Base-by-base conservation (phyloP, 805 yeast species). In the Pichia insulana region DNA sequence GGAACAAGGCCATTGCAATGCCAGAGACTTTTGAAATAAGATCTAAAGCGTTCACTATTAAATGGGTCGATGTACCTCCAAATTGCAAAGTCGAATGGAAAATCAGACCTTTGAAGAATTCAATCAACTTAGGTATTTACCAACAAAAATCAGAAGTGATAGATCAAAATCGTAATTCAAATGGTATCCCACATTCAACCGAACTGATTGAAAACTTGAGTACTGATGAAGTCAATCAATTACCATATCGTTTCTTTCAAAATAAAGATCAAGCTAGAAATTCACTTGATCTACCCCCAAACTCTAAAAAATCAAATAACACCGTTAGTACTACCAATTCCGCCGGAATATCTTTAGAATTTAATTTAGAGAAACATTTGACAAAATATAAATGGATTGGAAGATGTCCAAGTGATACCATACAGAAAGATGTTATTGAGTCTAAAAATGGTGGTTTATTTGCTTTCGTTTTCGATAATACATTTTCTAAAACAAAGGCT, bases 11-110 rank as follows among this genome's bases (percentile, higher is more conserved):
- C n/a, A 7, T 28, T 28, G 5, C 20, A 36, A 46, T 22, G 25
- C 85, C 88, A 96, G 97, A 90, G 62, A 80, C 88, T 2, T 73
- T 92, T 38, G 97, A 90, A 62, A 78, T 92, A 19, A 95, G 89
- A 53, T 80, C 94, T 39, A 83, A 86, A 60, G 83, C 92, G 44
- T 90, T 85, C 55, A 76, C 88, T 48, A 84, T 89, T 55, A 86
- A 90, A 53, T 92, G 97, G 97, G 78, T 89, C 42, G 74, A 78
- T 48, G 83, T 84, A 7, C 82, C 84, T 0, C 82, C 76, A 32
- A 73, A 78, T 45, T 73, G 80, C 26, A 59, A 69, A 16, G 73
- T 90, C 35, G 74, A 74, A 47, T 90, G 92, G 83, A 89, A 83
- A 56, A 71, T 88, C 40, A 81, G 80, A 53, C 97, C 97, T 2